These are phyloP conservation scores for Grosmannia huntii DNA, from an alignment of 2,329 filamentous ascomycete species.

Conservation along the genomic window DNA sequence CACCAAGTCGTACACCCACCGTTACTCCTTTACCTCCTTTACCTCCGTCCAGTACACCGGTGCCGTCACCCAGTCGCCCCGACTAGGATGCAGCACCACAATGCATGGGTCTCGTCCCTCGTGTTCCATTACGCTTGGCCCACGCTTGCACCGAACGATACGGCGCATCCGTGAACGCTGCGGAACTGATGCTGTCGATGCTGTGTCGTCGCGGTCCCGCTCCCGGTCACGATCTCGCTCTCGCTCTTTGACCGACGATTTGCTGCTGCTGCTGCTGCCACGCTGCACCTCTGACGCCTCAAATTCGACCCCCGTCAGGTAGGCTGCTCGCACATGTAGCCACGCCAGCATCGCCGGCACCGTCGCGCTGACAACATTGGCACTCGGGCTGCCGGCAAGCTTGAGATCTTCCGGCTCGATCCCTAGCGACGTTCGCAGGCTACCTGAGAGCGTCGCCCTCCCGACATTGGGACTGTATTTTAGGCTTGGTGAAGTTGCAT, in stretches of 20 bases:
- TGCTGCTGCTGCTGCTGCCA: constrained; percentile 4
- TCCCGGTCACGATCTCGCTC: background rate
- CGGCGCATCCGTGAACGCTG: constrained; percentile 8
- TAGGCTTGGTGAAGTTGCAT: constrained; percentile 4
- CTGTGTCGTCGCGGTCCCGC: constrained; percentile 2
- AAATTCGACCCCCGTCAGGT: constrained; percentile 9
- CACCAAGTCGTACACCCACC: background rate
- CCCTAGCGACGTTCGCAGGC: constrained; percentile 3
- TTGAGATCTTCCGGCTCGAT: background rate
- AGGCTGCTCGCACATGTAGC: constrained; percentile 12
- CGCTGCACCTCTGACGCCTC: constrained; percentile 11
- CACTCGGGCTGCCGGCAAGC: constrained; percentile 4
- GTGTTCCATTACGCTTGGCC: constrained; percentile 9
- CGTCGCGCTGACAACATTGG: constrained; percentile 11
- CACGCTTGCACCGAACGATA: constrained; percentile 9
- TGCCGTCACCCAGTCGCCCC: constrained; percentile 13
- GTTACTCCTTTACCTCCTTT: background rate
- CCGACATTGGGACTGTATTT: constrained; percentile 10
- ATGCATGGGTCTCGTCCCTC: constrained; percentile 11
- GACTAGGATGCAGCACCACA: constrained; percentile 12
- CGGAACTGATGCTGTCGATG: background rate
- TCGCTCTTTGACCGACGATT: background rate
- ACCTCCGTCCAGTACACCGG: constrained; percentile 11
- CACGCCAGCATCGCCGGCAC: constrained; percentile 14
- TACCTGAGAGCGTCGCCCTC: constrained; percentile 2